phyloP scores from a whole-genome alignment of 371 early-diverging fungal species.

The Rhizopus sp. region DNA sequence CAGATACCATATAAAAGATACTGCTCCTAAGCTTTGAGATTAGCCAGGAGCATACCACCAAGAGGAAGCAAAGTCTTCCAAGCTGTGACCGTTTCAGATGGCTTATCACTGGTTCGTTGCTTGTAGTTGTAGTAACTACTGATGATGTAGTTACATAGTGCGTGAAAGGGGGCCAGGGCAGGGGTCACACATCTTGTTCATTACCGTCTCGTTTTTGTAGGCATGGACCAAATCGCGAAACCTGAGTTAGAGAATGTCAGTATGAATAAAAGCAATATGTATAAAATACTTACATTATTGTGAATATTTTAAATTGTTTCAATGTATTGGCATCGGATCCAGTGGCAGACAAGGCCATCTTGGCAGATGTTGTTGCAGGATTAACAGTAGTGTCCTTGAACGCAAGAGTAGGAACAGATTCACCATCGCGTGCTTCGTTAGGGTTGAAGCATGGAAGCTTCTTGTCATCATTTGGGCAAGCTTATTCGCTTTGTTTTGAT shows the following conservation, averaged over 20 bases:
- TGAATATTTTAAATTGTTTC: constrained; percentile 30
- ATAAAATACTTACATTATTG: constrained; percentile 31
- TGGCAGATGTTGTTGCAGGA: no score
- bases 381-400: no score
- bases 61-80: constrained; percentile 43
- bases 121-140: constrained; percentile 32
- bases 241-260: constrained; percentile 15
- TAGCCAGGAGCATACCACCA: constrained; percentile 19
- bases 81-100: constrained; percentile 6
- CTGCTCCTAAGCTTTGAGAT: constrained; percentile 17
- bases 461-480: no score
- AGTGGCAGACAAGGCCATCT: constrained; percentile 8
- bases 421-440: not conserved
- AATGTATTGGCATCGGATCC: constrained; percentile 34
- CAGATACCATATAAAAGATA: constrained; percentile 27
- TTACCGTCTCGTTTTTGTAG: constrained; percentile 37
- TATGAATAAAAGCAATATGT: no score
- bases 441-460: no score
- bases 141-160: constrained; percentile 39
- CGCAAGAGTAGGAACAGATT: not conserved
- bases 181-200: constrained; percentile 20
- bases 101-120: constrained; percentile 7
- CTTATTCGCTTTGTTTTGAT: no score
- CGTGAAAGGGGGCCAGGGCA: constrained; percentile 36
- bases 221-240: constrained; percentile 35